Evolutionary conservation across 2,329 filamentous ascomycete species (phyloP).

Genomic region (Talaromyces sp.): DNA sequence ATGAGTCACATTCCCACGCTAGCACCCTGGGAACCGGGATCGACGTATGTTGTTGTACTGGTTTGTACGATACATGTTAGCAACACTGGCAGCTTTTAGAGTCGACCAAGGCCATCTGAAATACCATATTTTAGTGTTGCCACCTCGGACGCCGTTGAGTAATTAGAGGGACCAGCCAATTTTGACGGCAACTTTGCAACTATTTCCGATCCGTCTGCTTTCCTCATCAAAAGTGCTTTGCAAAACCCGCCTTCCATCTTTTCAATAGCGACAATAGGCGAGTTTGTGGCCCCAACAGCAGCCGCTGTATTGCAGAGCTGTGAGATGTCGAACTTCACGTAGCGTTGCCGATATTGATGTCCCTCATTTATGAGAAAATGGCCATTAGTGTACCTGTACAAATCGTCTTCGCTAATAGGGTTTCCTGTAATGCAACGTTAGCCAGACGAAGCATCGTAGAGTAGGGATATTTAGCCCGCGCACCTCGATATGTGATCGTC

Average conservation of each 20-base stretch:
- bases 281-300: slow-evolving; percentile 13
- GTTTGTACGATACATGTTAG: slow-evolving; percentile 11
- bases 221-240: slow-evolving; percentile 21
- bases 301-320: slow-evolving; percentile 23
- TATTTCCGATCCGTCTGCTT: slow-evolving; percentile 16
- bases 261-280: slow-evolving; percentile 21
- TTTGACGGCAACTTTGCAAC: slow-evolving; percentile 19
- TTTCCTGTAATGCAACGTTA: background rate
- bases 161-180: slow-evolving; percentile 13
- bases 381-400: slow-evolving; percentile 23
- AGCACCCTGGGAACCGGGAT: slow-evolving; percentile 23
- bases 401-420: slow-evolving; percentile 8
- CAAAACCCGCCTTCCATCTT: slow-evolving; percentile 25
- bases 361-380: slow-evolving; percentile 24
- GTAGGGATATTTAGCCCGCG: background rate
- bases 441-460: background rate
- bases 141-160: slow-evolving; percentile 20
- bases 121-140: slow-evolving; percentile 19
- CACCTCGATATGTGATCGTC: background rate
- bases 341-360: slow-evolving; percentile 18
- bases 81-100: slow-evolving; percentile 4
- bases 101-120: too few relatives aligned
- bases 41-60: slow-evolving; percentile 15
- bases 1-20: slow-evolving; percentile 19
- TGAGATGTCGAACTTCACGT: slow-evolving; percentile 23